Evolutionary conservation across 345 rosid genomes (phyloP).

Genomic region (Firmiana major): DNA sequence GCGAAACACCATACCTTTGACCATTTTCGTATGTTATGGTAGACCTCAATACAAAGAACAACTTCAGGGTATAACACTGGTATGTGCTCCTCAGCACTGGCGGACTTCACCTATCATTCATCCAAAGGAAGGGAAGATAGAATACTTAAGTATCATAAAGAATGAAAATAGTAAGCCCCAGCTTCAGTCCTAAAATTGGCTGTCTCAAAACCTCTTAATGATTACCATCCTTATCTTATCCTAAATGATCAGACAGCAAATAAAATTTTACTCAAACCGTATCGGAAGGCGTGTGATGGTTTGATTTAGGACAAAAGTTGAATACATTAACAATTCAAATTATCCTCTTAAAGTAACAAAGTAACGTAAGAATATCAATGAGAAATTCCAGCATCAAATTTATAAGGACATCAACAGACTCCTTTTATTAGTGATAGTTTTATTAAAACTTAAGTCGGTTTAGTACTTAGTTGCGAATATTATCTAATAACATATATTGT

Average conservation of each 20-base stretch:
- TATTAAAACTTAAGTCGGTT: background rate
- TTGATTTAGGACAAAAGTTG: background rate
- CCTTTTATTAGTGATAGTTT: background rate
- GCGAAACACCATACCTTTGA: constrained; percentile 47
- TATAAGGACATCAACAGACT: background rate
- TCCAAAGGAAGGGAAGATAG: background rate
- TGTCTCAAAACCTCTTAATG: background rate
- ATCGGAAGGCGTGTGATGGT: background rate
- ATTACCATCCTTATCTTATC: background rate
- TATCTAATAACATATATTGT: background rate
- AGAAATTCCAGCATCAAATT: background rate
- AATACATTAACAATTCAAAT: background rate
- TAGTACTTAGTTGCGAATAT: background rate
- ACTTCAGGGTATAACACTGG: constrained; percentile 52
- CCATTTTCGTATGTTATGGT: constrained; percentile 36
- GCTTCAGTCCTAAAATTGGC: background rate
- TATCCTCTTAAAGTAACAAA: background rate
- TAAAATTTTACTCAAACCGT: background rate
- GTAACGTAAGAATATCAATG: background rate
- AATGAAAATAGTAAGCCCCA: background rate
- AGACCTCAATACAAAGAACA: constrained; percentile 66
- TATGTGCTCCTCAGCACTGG: constrained; percentile 29
- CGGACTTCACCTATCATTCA: constrained; percentile 39
- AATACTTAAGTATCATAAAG: background rate
- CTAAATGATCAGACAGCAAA: background rate